These are phyloP conservation scores for Aspergillus unguis DNA, from an alignment of 2,329 filamentous ascomycete species.

Conservation along the genomic window DNA sequence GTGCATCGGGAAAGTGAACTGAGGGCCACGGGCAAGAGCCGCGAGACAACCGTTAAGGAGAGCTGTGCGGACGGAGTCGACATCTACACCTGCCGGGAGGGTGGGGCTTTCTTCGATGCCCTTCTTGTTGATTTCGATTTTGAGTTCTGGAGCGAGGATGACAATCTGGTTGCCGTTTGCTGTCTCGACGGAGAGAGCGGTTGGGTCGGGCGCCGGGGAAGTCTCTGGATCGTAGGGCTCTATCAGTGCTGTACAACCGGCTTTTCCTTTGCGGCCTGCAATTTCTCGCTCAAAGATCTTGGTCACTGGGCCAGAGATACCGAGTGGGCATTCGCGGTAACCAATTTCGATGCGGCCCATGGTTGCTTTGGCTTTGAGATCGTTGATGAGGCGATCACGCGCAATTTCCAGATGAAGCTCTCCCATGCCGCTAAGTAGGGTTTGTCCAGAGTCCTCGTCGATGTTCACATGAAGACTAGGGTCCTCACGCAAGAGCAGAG, in stretches of 20 bases:
- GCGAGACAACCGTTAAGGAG: slow-evolving; percentile 78
- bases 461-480: slow-evolving; percentile 81
- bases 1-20: slow-evolving; percentile 75
- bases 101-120: slow-evolving; percentile 45
- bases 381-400: slow-evolving; percentile 78
- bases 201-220: slow-evolving; percentile 15
- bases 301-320: slow-evolving; percentile 54
- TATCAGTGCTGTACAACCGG: slow-evolving; percentile 67
- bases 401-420: slow-evolving; percentile 94
- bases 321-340: slow-evolving; percentile 78
- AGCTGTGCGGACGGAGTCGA: slow-evolving; percentile 48
- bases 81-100: slow-evolving; percentile 54
- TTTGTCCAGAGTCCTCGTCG: slow-evolving; percentile 89
- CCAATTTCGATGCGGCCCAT: slow-evolving; percentile 94
- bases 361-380: slow-evolving; percentile 78
- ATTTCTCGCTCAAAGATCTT: slow-evolving; percentile 74
- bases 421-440: slow-evolving; percentile 92
- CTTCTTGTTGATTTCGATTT: slow-evolving; percentile 34
- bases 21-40: slow-evolving; percentile 79
- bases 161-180: slow-evolving; percentile 69
- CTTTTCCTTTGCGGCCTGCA: slow-evolving; percentile 74
- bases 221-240: slow-evolving; percentile 53
- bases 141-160: slow-evolving; percentile 53
- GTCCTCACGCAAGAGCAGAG: slow-evolving; percentile 81
- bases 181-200: slow-evolving; percentile 41